Evolutionary conservation across 1,139 yeast genomes (phyloP).

Genomic region (Hemisphaericaspora xylanilytica): DNA sequence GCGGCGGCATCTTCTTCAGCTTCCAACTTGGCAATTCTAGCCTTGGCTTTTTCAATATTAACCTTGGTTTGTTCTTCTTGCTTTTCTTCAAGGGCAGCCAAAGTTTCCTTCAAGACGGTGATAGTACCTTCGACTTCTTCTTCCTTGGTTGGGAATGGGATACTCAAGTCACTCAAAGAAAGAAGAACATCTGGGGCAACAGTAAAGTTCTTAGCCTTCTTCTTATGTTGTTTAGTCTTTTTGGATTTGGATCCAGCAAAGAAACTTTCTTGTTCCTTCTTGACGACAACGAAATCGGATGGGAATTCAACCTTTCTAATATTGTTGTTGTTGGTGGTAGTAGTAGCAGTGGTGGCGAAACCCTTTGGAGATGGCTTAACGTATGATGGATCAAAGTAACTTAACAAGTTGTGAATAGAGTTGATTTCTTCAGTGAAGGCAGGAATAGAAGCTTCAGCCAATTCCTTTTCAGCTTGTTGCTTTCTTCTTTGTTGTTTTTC

Average conservation of each 20-base stretch:
- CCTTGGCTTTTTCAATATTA: conserved; percentile 73
- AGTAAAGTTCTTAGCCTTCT: conserved; percentile 51
- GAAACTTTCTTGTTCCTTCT: conserved; percentile 61
- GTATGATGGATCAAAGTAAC: conserved; percentile 75
- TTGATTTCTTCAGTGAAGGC: conserved; percentile 78
- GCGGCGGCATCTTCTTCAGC: conserved; percentile 38
- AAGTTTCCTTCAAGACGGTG: conserved; percentile 69
- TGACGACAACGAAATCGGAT: conserved; percentile 60
- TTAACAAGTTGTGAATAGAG: conserved; percentile 68
- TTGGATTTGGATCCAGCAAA: conserved; percentile 53
- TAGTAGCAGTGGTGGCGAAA: conserved; percentile 22
- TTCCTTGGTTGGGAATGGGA: conserved; percentile 75
- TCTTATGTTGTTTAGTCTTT: conserved; percentile 38
- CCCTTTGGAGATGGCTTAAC: conserved; percentile 53
- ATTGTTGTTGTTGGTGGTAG: conserved; percentile 19
- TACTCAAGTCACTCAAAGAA: conserved; percentile 71
- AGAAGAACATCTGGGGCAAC: conserved; percentile 82
- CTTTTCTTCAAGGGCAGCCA: conserved; percentile 64
- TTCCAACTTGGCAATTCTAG: conserved; percentile 66
- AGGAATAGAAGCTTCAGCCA: conserved; percentile 72
- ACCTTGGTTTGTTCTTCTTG: conserved; percentile 81
- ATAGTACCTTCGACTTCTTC: conserved; percentile 72
- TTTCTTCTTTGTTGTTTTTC: conserved; percentile 62
- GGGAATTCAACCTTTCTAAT: conserved; percentile 60
- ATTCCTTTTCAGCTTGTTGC: conserved; percentile 63